Evolutionary conservation across 2,329 filamentous ascomycete species (phyloP), one percentile per base, ranked within the genome.

Genomic region (Hyphodiscus sp.): DNA sequence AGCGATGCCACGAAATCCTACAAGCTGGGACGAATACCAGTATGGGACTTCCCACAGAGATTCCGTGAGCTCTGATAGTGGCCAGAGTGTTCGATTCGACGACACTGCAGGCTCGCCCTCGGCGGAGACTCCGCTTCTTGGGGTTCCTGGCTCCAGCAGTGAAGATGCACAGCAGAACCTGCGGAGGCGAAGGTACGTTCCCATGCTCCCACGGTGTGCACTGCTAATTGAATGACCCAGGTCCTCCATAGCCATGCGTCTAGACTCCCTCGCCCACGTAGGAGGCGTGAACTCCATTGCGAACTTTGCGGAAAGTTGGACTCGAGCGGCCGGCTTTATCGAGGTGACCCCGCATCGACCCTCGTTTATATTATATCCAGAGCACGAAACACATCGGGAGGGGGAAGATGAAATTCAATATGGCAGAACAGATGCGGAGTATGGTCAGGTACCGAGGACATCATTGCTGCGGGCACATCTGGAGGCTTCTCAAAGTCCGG

Each of bases 221-320:
- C 20, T 45, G 41, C 51, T 63, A 52, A 63, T 45, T 38, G n/a
- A 13, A 41, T 20, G 20, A 42, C 20, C 57, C 33, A 83, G 81
- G 56, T 81, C 80, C n/a, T 85, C 82, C 7, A 73, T 81, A 41
- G 78, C 77, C 30, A 75, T 79, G 58, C 76, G 77, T 33, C 70
- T 88, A 38, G 72, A 79, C 23, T 74, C 76, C 50, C 68, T 86
- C 51, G 76, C 79, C 61, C 85, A 95, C 56, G 85, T 89, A 47
- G 94, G 92, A 59, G 92, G 92, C 49, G 86, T 91, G 57, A 97
- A 97, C 75, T 95, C 89, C 70, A 87, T 97, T 64, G 86, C 94
- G 66, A 95, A 91, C 65, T 97, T 97, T 68, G 89, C 91, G 45
- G 82, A 87, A 56, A 95, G 89, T 63, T 96, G 91, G 87, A 89